Conservation (phyloP, 805 yeast genomes). For the Wickerhamiella lipophila region DNA sequence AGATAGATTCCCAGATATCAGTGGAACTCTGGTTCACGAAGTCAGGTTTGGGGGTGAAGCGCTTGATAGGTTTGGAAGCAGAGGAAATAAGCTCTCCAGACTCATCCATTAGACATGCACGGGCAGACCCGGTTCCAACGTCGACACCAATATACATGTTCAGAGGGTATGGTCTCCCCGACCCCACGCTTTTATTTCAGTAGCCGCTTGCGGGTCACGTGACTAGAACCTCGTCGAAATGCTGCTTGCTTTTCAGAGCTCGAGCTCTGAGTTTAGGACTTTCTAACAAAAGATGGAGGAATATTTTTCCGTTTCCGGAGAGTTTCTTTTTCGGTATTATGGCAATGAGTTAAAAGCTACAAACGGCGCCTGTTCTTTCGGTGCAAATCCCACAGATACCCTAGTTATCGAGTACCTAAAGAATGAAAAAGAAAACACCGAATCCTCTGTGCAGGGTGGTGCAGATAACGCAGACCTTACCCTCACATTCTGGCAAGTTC, state of each 20-base stretch:
- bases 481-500: constrained; percentile 4
- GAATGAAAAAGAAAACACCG: background rate
- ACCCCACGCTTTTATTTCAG: background rate
- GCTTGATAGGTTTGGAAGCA: constrained; percentile 69
- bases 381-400: background rate
- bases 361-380: background rate
- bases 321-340: background rate
- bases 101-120: constrained; percentile 83
- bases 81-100: constrained; percentile 62
- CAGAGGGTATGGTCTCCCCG: too few relatives aligned
- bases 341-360: background rate
- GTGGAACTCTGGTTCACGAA: constrained; percentile 71
- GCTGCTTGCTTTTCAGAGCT: background rate
- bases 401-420: background rate
- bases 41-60: constrained; percentile 32
- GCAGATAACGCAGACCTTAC: background rate
- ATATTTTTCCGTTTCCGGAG: background rate
- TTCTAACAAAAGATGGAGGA: background rate
- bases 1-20: constrained; percentile 79
- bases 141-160: constrained; percentile 63
- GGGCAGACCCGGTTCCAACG: constrained; percentile 95
- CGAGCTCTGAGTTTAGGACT: background rate
- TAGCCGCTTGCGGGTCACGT: background rate
- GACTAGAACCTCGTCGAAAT: background rate
- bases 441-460: background rate